Conservation (phyloP, 2,329 filamentous ascomycete genomes). For the Cytospora paraplurivora region DNA sequence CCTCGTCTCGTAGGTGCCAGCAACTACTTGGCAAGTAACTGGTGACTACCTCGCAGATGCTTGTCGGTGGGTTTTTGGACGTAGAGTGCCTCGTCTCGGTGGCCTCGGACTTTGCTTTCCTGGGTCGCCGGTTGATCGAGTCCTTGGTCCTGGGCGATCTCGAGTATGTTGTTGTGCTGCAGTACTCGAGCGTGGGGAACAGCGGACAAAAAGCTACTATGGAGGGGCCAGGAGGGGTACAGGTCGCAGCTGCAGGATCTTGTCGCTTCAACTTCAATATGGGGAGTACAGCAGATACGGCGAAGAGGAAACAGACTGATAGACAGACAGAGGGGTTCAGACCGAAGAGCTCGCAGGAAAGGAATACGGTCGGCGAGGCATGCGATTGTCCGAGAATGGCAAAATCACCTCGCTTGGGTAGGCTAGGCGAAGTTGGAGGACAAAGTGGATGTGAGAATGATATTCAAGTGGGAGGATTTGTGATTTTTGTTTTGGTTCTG, state of each 20-base stretch:
- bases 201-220: neutral
- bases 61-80: neutral
- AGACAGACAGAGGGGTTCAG: too few species aligned
- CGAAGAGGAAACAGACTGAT: neutral
- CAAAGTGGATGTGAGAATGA: neutral
- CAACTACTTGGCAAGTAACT: neutral
- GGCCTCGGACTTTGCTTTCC: neutral
- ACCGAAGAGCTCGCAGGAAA: neutral
- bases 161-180: neutral
- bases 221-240: neutral
- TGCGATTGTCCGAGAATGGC: neutral
- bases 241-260: neutral
- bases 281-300: neutral
- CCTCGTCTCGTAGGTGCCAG: neutral
- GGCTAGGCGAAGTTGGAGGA: neutral
- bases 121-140: neutral
- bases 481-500: neutral
- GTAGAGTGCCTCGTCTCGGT: slow-evolving; percentile 1
- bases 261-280: neutral
- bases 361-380: neutral
- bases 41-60: neutral
- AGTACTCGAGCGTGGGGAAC: slow-evolving; percentile 1
- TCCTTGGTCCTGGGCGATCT: neutral
- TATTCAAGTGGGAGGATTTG: neutral
- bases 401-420: neutral